Evolutionary conservation across 1,284 basidiomycete species (phyloP), one percentile per base, ranked within the genome.

Genomic region (Naganishia sp.): DNA sequence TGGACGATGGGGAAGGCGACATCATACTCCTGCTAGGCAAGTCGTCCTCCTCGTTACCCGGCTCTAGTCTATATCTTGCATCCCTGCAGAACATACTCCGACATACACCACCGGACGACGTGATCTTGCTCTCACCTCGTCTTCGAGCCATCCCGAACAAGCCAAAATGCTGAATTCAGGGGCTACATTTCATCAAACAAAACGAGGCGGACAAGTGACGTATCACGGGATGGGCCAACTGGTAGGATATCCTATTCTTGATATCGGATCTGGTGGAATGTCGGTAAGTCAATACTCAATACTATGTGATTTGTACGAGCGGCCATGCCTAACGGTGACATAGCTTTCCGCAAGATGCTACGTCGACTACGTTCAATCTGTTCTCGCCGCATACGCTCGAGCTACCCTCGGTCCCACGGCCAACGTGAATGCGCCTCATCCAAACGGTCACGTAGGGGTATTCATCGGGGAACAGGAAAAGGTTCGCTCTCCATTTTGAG

Each of bases 201-300:
- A 87, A 69, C 84, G 96, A 67, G 95, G 95, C 11, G 95, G 95
- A 1, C 88, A 97, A 78, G 85, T 94, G 65, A 99, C 96, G 2
- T 99, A 93, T 78, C 96, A 99, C 78, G 96, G 96, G 0, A 95
- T 95, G 0, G 96, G 96, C 2, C 96, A 99, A 79, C 83, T 99
- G 69, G 90, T 97, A 15, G 96, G 93, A 42, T 99, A 99, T 75
- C 92, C 94, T 1, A 84, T 98, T 59, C 82, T 98, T 52, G 94
- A 99, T 79, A 83, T 98, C 18, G 78, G 81, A 13, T 83, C 85
- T 75, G 75, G 80, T 61, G 83, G 84, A 68, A 71, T 82, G 72
- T 48, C 55, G 39, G 28, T 67, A 7, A 48, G 57, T 16, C 31
- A 42, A 18, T 16, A 44, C 33, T 16, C 31, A 42, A 18, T 16